Evolutionary conservation across 2,329 filamentous ascomycete species (phyloP).

Genomic region (Cordyceps javanica): DNA sequence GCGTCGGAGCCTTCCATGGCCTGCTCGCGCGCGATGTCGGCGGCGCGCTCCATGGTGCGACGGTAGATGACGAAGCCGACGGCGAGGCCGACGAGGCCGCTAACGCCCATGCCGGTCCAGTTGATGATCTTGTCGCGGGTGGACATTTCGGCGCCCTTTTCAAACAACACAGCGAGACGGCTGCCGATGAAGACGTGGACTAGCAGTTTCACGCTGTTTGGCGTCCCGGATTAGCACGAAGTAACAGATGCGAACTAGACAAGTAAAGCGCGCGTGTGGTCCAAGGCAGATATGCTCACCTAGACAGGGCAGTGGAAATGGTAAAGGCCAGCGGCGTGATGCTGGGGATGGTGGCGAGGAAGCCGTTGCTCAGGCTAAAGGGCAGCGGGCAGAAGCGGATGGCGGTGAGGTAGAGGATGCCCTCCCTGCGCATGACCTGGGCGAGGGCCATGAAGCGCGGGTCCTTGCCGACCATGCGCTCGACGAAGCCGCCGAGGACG

Average conservation of each 20-base stretch:
- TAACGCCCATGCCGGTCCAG: conserved; percentile 72
- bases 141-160: conserved; percentile 78
- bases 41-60: conserved; percentile 57
- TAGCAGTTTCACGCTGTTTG: conserved; percentile 68
- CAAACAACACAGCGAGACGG: conserved; percentile 75
- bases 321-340: conserved; percentile 72
- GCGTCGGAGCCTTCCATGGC: conserved; percentile 18
- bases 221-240: not conserved
- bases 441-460: conserved; percentile 82
- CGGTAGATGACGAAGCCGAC: conserved; percentile 85
- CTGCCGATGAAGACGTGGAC: conserved; percentile 90
- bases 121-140: conserved; percentile 71
- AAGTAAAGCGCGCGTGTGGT: too few species aligned
- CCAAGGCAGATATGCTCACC: conserved; percentile 28
- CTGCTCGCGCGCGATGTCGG: conserved; percentile 47
- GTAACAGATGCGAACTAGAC: too few species aligned
- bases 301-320: conserved; percentile 73
- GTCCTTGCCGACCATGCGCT: conserved; percentile 74
- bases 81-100: conserved; percentile 61
- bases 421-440: conserved; percentile 84
- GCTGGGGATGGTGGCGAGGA: conserved; percentile 87
- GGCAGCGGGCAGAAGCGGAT: conserved; percentile 89
- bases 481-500: conserved; percentile 70
- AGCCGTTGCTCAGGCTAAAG: conserved; percentile 89
- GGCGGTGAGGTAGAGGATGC: conserved; percentile 80